Evolutionary conservation across 2,329 filamentous ascomycete species (phyloP).

Genomic region (Claviceps sp.): DNA sequence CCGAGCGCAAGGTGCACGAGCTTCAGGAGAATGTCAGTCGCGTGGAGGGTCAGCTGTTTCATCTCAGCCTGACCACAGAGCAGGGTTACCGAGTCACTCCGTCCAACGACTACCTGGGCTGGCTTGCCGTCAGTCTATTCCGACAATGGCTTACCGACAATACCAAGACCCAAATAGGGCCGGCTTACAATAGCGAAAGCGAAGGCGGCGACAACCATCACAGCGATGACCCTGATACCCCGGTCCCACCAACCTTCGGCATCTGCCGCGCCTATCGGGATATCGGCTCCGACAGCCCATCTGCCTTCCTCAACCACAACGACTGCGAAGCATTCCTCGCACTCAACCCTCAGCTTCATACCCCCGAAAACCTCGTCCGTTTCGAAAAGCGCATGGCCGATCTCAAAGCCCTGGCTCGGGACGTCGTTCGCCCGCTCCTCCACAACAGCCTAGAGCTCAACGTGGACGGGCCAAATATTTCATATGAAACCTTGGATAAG

Average conservation of each 20-base stretch:
- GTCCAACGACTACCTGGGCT: slow-evolving; percentile 69
- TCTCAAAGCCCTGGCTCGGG: slow-evolving; percentile 69
- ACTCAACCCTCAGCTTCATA: slow-evolving; percentile 68
- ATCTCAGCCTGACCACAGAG: slow-evolving; percentile 63
- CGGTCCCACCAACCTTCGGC: slow-evolving; percentile 38
- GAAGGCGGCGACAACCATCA: no score
- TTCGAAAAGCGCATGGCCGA: slow-evolving; percentile 85
- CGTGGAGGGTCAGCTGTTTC: slow-evolving; percentile 70
- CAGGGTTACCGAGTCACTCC: slow-evolving; percentile 75
- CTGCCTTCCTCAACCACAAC: slow-evolving; percentile 65
- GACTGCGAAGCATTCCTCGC: slow-evolving; percentile 88
- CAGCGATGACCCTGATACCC: no score
- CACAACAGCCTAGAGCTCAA: slow-evolving; percentile 75
- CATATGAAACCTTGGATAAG: slow-evolving; percentile 20
- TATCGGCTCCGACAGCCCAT: slow-evolving; percentile 47
- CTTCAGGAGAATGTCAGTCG: slow-evolving; percentile 72
- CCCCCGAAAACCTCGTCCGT: slow-evolving; percentile 67
- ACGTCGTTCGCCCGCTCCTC: slow-evolving; percentile 76
- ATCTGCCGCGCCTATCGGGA: slow-evolving; percentile 65
- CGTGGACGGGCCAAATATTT: slow-evolving; percentile 29
- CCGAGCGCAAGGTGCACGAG: slow-evolving; percentile 91
- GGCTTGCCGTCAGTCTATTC: slow-evolving; percentile 78
- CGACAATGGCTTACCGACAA: slow-evolving; percentile 89
- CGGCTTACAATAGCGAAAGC: slow-evolving; percentile 18
- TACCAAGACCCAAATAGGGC: slow-evolving; percentile 52